Percentiles rank a stretch among this genome's conserved stretches.
These are phyloP conservation scores for Colletotrichum aenigma DNA, from an alignment of 2,329 filamentous ascomycete genomes.

Conservation along the genomic window DNA sequence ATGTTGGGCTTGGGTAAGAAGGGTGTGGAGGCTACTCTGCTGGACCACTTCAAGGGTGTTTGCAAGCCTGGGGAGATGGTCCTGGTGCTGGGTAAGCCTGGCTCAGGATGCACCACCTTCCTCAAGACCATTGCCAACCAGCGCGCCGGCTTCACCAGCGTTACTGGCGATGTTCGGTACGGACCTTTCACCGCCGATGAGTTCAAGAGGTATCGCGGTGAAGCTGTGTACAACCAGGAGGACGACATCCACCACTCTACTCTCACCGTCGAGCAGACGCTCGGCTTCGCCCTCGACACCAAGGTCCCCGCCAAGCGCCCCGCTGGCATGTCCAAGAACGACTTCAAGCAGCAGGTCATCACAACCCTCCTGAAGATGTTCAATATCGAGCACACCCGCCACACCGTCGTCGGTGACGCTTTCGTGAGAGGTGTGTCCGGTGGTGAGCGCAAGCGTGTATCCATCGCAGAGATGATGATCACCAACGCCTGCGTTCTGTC, in stretches of 20 bases:
- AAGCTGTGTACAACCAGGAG: constrained; percentile 86
- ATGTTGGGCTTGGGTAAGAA: constrained; percentile 71
- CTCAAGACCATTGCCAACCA: constrained; percentile 73
- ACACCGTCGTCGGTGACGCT: constrained; percentile 84
- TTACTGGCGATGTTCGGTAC: constrained; percentile 75
- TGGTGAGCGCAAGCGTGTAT: constrained; percentile 80
- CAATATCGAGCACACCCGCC: constrained; percentile 86
- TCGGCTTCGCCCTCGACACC: constrained; percentile 83
- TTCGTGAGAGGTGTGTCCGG: constrained; percentile 83
- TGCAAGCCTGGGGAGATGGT: constrained; percentile 88
- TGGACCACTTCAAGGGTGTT: constrained; percentile 74
- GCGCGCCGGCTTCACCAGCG: constrained; percentile 57
- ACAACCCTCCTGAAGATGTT: constrained; percentile 85
- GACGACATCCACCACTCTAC: constrained; percentile 87
- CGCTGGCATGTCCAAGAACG: constrained; percentile 70
- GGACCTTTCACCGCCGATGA: constrained; percentile 74
- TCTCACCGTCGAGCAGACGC: constrained; percentile 85
- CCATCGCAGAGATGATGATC: constrained; percentile 83
- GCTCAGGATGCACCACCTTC: constrained; percentile 73
- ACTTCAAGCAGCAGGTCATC: constrained; percentile 80
- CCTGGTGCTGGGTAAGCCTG: constrained; percentile 79
- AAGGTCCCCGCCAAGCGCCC: constrained; percentile 85
- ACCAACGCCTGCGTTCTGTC: constrained; percentile 73
- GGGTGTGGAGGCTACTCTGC: constrained; percentile 73
- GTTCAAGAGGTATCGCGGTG: constrained; percentile 78